A percentile compares a stretch with the other conserved stretches of the same genome.
Evolutionary conservation across 2,329 filamentous ascomycete genomes (phyloP).

Genomic region (Epichloe typhina): DNA sequence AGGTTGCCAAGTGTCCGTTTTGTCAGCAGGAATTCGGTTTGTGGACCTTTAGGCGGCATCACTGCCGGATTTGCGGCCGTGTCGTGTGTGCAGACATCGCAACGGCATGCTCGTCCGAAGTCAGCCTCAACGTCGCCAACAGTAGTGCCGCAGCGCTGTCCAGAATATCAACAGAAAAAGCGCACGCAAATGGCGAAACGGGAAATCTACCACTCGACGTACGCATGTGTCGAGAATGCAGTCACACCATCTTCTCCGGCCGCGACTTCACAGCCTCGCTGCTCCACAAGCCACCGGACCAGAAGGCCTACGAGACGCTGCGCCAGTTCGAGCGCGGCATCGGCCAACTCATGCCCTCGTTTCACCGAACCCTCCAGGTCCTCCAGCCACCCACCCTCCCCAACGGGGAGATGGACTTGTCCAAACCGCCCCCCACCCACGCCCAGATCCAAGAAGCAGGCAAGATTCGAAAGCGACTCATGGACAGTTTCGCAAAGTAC

Average conservation of each 20-base stretch:
- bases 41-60: constrained; percentile 86
- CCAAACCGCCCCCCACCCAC: constrained; percentile 36
- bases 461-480: constrained; percentile 78
- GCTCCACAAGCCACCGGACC: constrained; percentile 54
- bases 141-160: constrained; percentile 19
- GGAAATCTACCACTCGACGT: constrained; percentile 61
- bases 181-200: constrained; percentile 12
- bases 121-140: constrained; percentile 63
- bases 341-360: constrained; percentile 64
- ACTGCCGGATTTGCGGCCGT: constrained; percentile 84
- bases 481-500: constrained; percentile 82
- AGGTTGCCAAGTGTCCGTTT: constrained; percentile 72
- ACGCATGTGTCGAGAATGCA: constrained; percentile 87
- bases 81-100: constrained; percentile 83
- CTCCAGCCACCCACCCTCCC: constrained; percentile 45
- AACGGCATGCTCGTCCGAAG: constrained; percentile 73
- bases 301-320: constrained; percentile 71
- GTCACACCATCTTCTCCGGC: constrained; percentile 44
- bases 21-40: constrained; percentile 92
- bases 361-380: constrained; percentile 61
- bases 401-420: constrained; percentile 23
- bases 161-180: constrained; percentile 28
- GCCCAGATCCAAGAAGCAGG: constrained; percentile 72
- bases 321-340: constrained; percentile 83
- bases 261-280: constrained; percentile 66